phyloP scores from a whole-genome alignment of 1,284 basidiomycete species.

The Coniferiporia sulphurascens region DNA sequence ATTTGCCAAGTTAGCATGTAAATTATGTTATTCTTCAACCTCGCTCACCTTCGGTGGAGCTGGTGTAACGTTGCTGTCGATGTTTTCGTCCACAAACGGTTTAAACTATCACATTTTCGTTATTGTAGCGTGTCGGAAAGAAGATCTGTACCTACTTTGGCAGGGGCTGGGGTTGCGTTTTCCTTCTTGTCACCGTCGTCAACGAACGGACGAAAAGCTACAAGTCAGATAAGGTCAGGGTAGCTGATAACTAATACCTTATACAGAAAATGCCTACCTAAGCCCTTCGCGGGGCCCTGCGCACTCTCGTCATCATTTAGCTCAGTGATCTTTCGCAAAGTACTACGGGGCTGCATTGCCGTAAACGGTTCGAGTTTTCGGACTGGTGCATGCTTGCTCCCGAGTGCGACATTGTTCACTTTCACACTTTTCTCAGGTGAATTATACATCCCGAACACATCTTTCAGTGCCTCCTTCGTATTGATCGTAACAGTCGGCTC shows the following conservation, averaged over 20 bases:
- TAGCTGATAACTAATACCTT: not conserved
- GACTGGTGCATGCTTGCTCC: slow-evolving; percentile 67
- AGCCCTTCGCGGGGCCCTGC: slow-evolving; percentile 29
- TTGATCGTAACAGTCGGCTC: slow-evolving; percentile 77
- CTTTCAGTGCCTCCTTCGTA: slow-evolving; percentile 87
- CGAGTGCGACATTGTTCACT: slow-evolving; percentile 36
- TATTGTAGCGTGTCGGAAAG: not conserved
- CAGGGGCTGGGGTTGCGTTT: slow-evolving; percentile 38
- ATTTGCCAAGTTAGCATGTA: not conserved
- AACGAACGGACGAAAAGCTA: slow-evolving; percentile 38
- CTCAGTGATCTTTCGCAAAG: slow-evolving; percentile 31
- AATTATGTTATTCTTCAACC: not conserved
- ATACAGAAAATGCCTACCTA: slow-evolving; percentile 35
- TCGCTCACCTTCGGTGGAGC: not conserved
- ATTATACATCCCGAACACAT: slow-evolving; percentile 93
- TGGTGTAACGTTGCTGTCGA: not conserved
- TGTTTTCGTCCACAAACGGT: slow-evolving; percentile 7
- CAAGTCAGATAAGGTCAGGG: not conserved
- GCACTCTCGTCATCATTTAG: slow-evolving; percentile 30
- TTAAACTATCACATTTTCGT: not conserved
- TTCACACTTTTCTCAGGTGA: slow-evolving; percentile 74
- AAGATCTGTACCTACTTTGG: slow-evolving; percentile 36
- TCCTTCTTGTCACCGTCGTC: slow-evolving; percentile 50
- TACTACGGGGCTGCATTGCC: slow-evolving; percentile 21
- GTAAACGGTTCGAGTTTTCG: slow-evolving; percentile 51